A percentile compares a stretch with the other conserved stretches of the same genome.
Conservation (phyloP, 2,329 filamentous ascomycete species). For the Penicillium hesseltinei region DNA sequence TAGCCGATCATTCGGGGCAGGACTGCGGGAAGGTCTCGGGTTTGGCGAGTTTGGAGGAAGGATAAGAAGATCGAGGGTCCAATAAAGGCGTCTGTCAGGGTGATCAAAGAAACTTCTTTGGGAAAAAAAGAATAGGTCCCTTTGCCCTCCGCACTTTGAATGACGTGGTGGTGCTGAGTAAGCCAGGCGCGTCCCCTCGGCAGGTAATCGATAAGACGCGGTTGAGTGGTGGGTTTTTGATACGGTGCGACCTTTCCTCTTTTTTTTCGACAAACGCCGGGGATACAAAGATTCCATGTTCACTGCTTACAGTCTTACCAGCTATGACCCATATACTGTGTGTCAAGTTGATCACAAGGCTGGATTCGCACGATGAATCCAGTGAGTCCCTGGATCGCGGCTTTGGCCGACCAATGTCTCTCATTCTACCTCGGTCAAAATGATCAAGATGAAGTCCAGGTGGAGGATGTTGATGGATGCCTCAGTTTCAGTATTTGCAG, state of each 20-base stretch:
- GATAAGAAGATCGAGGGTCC: not conserved
- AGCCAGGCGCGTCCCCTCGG: slow-evolving; percentile 12
- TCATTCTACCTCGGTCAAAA: slow-evolving; percentile 17
- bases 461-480: slow-evolving; percentile 36
- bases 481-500: slow-evolving; percentile 29
- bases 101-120: not conserved
- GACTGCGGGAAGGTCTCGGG: not conserved
- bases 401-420: slow-evolving; percentile 26
- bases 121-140: slow-evolving; percentile 3
- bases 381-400: slow-evolving; percentile 25
- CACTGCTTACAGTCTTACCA: not conserved
- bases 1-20: slow-evolving; percentile 11
- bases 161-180: slow-evolving; percentile 33
- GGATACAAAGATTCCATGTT: not conserved
- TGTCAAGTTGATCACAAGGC: not conserved
- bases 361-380: slow-evolving; percentile 26
- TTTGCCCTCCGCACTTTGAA: slow-evolving; percentile 22
- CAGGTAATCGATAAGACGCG: slow-evolving; percentile 8
- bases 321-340: not conserved
- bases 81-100: not conserved
- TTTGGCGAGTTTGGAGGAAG: not conserved
- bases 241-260: not conserved
- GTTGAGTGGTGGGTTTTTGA: not conserved
- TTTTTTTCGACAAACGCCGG: not conserved
- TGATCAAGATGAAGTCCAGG: slow-evolving; percentile 11